These are phyloP conservation scores for Mycosphaerella sp. DNA, from an alignment of 2,329 filamentous ascomycete species.

Conservation along the genomic window DNA sequence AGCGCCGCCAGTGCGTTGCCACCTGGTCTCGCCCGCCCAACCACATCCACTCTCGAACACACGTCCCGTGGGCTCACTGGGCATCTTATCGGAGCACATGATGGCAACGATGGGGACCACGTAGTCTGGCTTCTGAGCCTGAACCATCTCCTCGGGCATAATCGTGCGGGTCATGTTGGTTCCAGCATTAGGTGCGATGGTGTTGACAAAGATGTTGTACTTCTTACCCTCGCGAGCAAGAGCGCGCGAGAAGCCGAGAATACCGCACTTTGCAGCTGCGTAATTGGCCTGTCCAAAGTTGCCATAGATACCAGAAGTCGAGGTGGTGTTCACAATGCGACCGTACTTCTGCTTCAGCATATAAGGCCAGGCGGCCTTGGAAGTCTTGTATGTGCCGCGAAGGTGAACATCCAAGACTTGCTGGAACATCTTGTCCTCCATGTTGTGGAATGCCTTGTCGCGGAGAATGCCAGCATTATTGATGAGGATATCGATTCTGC, in stretches of 20 bases:
- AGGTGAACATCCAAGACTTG: conserved; percentile 88
- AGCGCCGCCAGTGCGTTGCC: conserved; percentile 85
- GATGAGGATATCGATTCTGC: conserved; percentile 87
- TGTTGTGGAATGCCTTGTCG: conserved; percentile 96
- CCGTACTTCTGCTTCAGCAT: conserved; percentile 99
- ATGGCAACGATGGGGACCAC: conserved; percentile 88
- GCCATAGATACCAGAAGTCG: conserved; percentile 94
- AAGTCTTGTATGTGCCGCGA: conserved; percentile 90
- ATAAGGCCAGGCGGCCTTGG: conserved; percentile 95
- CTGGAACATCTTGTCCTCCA: conserved; percentile 92
- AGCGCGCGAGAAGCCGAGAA: conserved; percentile 89
- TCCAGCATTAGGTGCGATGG: conserved; percentile 93
- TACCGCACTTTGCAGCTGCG: conserved; percentile 64
- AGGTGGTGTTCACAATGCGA: conserved; percentile 92
- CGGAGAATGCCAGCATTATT: conserved; percentile 98
- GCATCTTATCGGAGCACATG: conserved; percentile 79
- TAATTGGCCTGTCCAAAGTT: conserved; percentile 99
- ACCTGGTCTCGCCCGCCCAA: conserved; percentile 86
- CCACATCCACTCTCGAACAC: conserved; percentile 94
- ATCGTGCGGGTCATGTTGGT: conserved; percentile 92
- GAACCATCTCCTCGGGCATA: conserved; percentile 93
- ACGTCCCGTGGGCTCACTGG: conserved; percentile 68
- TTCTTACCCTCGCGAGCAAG: conserved; percentile 89
- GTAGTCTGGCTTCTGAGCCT: conserved; percentile 98
- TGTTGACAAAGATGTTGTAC: conserved; percentile 98